These are phyloP conservation scores for Penicillium desertorum DNA, from an alignment of 495 filamentous ascomycete genomes.

Conservation along the genomic window DNA sequence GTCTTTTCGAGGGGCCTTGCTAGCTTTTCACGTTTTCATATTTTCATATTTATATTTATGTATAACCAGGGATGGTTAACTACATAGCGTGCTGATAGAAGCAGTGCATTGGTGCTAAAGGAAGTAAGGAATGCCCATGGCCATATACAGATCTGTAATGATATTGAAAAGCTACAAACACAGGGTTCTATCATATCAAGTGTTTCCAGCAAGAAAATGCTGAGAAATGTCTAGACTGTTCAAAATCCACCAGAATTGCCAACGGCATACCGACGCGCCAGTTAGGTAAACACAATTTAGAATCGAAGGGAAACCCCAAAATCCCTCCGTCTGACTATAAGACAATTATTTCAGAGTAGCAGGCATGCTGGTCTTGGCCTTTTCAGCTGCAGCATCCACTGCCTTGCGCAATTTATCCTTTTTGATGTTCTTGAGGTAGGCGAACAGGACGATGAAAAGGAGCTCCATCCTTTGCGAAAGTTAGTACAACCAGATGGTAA, in stretches of 20 bases:
- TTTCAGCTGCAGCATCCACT: slow-evolving; percentile 45
- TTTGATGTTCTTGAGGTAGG: slow-evolving; percentile 70
- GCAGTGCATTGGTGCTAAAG: neutral
- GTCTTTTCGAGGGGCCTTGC: too few relatives aligned
- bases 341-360: slow-evolving; percentile 46
- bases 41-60: too few relatives aligned
- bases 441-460: slow-evolving; percentile 81
- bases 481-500: slow-evolving; percentile 25
- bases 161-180: slow-evolving; percentile 4
- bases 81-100: too few relatives aligned
- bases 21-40: too few relatives aligned
- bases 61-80: neutral
- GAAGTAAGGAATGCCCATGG: neutral
- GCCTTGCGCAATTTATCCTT: slow-evolving; percentile 69
- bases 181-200: slow-evolving; percentile 8
- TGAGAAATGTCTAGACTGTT: slow-evolving; percentile 20
- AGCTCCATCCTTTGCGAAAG: slow-evolving; percentile 71
- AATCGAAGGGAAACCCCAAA: slow-evolving; percentile 14
- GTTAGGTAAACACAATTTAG: slow-evolving; percentile 12
- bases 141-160: slow-evolving; percentile 11
- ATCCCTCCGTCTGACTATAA: slow-evolving; percentile 3
- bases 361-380: slow-evolving; percentile 45
- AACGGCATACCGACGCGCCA: slow-evolving; percentile 30
- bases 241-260: slow-evolving; percentile 13
- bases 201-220: slow-evolving; percentile 6